These are phyloP conservation scores for Zygnema circumcarinatum DNA, from an alignment of 139 green algal genomes.

Conservation along the genomic window DNA sequence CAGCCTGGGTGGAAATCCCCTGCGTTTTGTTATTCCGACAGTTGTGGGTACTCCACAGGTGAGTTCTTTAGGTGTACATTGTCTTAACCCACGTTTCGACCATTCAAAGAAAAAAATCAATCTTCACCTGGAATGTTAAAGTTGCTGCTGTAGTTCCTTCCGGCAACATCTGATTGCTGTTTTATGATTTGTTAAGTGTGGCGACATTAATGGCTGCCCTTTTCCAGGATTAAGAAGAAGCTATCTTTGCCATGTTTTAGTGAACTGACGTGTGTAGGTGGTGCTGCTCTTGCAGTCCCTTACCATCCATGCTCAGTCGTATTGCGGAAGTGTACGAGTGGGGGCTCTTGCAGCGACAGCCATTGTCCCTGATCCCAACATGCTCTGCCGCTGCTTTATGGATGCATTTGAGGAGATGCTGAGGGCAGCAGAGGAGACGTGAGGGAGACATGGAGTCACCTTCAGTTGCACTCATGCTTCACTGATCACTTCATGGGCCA, in stretches of 20 bases:
- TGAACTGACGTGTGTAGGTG: not conserved
- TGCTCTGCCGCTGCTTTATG: constrained; percentile 6
- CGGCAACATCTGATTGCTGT: not conserved
- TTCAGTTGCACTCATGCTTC: too few species aligned
- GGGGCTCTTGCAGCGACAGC: not conserved
- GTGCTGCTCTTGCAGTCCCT: not conserved
- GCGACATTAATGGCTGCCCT: not conserved
- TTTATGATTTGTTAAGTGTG: not conserved
- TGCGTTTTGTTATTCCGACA: not conserved
- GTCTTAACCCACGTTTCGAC: too few species aligned
- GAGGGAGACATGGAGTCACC: too few species aligned
- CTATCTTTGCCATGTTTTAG: not conserved
- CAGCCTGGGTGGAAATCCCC: constrained; percentile 8
- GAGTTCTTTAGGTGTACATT: not conserved
- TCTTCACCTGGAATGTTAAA: not conserved
- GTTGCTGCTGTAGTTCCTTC: not conserved
- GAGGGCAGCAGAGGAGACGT: not conserved
- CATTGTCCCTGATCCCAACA: not conserved
- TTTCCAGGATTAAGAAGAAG: constrained; percentile 4
- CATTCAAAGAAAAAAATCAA: not conserved
- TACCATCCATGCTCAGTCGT: not conserved
- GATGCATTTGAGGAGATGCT: constrained; percentile 18
- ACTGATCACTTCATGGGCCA: too few species aligned
- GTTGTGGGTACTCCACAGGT: constrained; percentile 15
- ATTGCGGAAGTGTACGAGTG: not conserved